phyloP scores from a whole-genome alignment of 164 flowering plant genomes.

The Chimonanthus salicifolius region DNA sequence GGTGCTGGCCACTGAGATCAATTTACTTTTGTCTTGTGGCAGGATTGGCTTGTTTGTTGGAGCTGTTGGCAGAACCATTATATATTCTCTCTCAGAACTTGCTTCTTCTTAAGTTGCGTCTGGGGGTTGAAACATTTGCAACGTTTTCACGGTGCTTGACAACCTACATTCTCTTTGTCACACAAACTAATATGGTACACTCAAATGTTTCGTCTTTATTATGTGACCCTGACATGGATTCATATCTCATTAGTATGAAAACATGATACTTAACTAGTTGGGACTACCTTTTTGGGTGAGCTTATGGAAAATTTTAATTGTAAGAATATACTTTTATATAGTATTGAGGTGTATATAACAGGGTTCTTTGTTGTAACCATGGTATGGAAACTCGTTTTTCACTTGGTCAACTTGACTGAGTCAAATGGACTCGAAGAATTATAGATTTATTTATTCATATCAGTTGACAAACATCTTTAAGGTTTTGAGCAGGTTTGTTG shows the following conservation, averaged over 20 bases:
- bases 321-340: too few relatives aligned
- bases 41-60: constrained; percentile 90
- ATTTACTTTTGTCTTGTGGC: constrained; percentile 16
- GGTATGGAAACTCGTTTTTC: too few relatives aligned
- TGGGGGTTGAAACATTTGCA: constrained; percentile 72
- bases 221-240: not conserved
- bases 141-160: constrained; percentile 73
- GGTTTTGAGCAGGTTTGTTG: too few relatives aligned
- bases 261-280: too few relatives aligned
- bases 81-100: constrained; percentile 88
- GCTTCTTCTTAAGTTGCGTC: constrained; percentile 64
- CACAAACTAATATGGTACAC: constrained; percentile 48
- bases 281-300: too few relatives aligned
- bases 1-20: not conserved
- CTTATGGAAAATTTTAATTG: too few relatives aligned
- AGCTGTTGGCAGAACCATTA: constrained; percentile 85
- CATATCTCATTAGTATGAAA: not conserved
- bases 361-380: too few relatives aligned
- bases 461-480: too few relatives aligned
- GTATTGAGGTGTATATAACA: too few relatives aligned
- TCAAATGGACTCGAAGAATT: too few relatives aligned
- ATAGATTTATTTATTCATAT: too few relatives aligned
- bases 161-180: constrained; percentile 57
- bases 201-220: not conserved
- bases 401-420: too few relatives aligned